Evolutionary conservation across 805 yeast genomes (phyloP).

Genomic region (Saccharomyces cerevisiae): DNA sequence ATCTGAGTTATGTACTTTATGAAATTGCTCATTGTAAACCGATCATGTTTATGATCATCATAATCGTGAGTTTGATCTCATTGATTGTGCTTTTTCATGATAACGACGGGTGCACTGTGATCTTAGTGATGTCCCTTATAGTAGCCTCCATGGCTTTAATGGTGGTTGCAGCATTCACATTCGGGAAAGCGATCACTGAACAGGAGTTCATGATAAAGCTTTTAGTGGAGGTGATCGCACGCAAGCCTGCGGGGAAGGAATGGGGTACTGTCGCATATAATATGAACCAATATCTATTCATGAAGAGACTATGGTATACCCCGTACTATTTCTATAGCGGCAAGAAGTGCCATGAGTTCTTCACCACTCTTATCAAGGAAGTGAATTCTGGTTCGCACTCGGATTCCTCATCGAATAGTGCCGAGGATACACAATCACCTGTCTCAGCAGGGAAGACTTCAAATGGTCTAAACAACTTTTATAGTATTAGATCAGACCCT

Average conservation of each 20-base stretch:
- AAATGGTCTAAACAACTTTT: background rate
- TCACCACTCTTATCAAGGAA: background rate
- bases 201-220: background rate
- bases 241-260: background rate
- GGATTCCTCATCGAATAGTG: background rate
- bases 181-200: background rate
- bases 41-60: background rate
- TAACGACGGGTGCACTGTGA: background rate
- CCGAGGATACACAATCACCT: background rate
- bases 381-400: background rate
- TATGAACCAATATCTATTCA: background rate
- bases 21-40: background rate
- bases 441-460: background rate
- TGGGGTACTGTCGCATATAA: background rate
- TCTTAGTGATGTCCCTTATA: background rate
- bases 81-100: background rate
- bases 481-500: background rate
- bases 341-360: background rate
- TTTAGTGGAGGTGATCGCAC: background rate
- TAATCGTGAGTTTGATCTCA: background rate
- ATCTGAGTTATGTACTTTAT: background rate
- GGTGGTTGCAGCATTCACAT: background rate
- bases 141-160: background rate
- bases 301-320: background rate
- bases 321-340: background rate